Evolutionary conservation across 768 basidiomycete species (phyloP), one percentile per base, ranked within the genome.

Genomic region (Calvatia gigantea): DNA sequence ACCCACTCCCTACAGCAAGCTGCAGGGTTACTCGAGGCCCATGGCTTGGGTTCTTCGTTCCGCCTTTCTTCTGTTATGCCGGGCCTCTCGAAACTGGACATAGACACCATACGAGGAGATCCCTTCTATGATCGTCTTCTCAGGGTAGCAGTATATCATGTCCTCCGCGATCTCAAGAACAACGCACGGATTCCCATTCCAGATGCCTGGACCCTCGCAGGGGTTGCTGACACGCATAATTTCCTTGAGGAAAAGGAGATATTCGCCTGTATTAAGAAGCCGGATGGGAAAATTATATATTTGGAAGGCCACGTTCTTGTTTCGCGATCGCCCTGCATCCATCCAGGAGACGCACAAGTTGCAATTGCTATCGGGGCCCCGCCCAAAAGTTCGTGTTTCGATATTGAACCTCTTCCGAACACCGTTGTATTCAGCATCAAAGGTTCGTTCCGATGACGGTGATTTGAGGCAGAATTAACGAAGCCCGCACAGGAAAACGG

Each of bases 141-240:
- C 60, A 73, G 76, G 27, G 80, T 76, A 58, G 76, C 80, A 1
- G 69, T 80, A 25, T 74, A 86, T 58, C 86, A 87, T 54, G 71
- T 84, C 17, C 72, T 89, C 11, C 77, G 87, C 23, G 74, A 80
- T 41, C 71, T 88, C 17, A 89, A 88, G 57, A 78, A 81, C 51
- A 70, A 71, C 54, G 85, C 86, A 0, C 76, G 86, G 6, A 89
- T 90, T 37, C 85, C 85, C 9, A 72, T 90, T 9, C 80, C 79
- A 1, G 71, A 71, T 5, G 81, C 77, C 2, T 85, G 78, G 73
- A 87, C 85, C 0, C 66, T 91, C 0, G 87, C 87, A 2, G 87
- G 87, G 1, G 80, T 89, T 5, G 85, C 85, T 0, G 87, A 91
- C 63, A 73, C 82, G 0, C 81, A 84, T 58, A 64, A 67, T 1